Evolutionary conservation across 208 protist genomes (phyloP).

Genomic region (Phytomonas sp.): DNA sequence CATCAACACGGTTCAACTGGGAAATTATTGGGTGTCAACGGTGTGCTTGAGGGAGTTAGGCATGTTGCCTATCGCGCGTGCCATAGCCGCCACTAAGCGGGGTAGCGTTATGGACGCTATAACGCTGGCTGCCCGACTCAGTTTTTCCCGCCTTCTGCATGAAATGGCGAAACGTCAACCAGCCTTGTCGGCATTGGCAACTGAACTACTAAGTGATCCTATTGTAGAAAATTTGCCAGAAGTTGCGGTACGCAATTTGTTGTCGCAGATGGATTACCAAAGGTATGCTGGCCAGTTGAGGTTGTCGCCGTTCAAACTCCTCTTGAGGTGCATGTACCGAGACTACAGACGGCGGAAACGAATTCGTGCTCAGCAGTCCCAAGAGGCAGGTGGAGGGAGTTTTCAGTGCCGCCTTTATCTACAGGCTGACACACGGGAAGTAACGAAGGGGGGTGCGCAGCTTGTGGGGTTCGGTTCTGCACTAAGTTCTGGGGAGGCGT

Average conservation of each 20-base stretch:
- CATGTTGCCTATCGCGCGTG: slow-evolving; percentile 52
- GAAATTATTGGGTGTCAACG: slow-evolving; percentile 71
- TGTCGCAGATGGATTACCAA: slow-evolving; percentile 17
- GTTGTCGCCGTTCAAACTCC: slow-evolving; percentile 20
- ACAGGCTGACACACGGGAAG: slow-evolving; percentile 31
- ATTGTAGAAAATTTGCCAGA: slow-evolving; percentile 59
- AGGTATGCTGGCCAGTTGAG: slow-evolving; percentile 1
- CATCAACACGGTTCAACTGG: slow-evolving; percentile 37
- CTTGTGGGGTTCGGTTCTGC: slow-evolving; percentile 57
- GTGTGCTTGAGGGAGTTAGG: slow-evolving; percentile 44
- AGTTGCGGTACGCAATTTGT: slow-evolving; percentile 28
- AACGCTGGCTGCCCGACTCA: slow-evolving; percentile 53
- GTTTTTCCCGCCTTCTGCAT: slow-evolving; percentile 56
- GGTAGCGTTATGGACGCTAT: slow-evolving; percentile 46
- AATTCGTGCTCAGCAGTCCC: slow-evolving; percentile 47
- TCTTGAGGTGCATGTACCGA: slow-evolving; percentile 21
- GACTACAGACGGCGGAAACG: slow-evolving; percentile 38
- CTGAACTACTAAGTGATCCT: slow-evolving; percentile 40
- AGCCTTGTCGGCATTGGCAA: slow-evolving; percentile 33
- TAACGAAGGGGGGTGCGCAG: slow-evolving; percentile 48
- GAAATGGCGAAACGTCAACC: slow-evolving; percentile 41
- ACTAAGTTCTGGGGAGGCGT: slow-evolving; percentile 25
- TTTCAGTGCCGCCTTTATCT: slow-evolving; percentile 70
- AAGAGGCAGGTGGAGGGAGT: slow-evolving; percentile 20
- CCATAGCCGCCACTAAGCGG: slow-evolving; percentile 48